These are phyloP conservation scores for Ambispora gerdemannii DNA, from an alignment of 192 early-diverging fungal genomes.

Conservation along the genomic window DNA sequence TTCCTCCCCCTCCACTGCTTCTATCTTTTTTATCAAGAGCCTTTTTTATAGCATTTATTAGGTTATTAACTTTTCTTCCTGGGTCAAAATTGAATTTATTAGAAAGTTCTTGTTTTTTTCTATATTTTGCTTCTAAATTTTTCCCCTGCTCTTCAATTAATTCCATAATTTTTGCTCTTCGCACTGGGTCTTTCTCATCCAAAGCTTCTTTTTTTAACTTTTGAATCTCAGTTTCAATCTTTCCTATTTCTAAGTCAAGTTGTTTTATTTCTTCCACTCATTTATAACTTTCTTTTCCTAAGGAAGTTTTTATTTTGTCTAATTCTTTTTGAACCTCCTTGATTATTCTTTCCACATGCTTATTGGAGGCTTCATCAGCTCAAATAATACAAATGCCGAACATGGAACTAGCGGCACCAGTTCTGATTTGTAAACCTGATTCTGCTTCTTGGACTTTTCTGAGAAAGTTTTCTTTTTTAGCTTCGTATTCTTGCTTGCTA, in stretches of 20 bases:
- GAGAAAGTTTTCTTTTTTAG: background rate
- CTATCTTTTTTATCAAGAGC: background rate
- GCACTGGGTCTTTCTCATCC: background rate
- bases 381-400: slow-evolving; percentile 1
- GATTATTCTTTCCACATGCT: background rate
- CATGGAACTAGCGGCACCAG: background rate
- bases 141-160: background rate
- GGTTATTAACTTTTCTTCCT: background rate
- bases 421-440: background rate
- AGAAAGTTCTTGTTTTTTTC: background rate
- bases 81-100: background rate
- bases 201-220: background rate
- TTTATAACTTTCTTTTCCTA: background rate
- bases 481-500: background rate
- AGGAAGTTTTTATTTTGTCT: background rate
- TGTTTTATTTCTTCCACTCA: background rate
- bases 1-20: background rate
- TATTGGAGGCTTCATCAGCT: background rate
- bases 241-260: background rate
- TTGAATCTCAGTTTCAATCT: background rate
- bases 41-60: background rate
- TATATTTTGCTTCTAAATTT: background rate
- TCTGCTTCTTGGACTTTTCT: background rate
- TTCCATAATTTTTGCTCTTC: background rate
- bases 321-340: background rate